Base-by-base conservation (phyloP, 176 grass and related monocot genomes). In the Oryza nivara region DNA sequence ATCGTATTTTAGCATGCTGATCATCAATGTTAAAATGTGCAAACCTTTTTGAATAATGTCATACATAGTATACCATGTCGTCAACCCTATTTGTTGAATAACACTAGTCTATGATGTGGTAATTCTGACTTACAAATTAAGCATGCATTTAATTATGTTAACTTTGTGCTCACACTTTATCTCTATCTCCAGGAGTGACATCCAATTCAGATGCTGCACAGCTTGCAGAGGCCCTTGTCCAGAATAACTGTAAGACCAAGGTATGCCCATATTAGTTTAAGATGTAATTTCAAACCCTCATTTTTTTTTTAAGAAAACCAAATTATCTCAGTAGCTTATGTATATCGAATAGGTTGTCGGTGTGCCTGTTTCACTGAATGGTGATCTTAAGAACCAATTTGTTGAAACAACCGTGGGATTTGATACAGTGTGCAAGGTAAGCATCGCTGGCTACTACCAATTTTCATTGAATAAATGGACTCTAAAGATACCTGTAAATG, bases 171-270 rank as follows among this genome's bases (percentile, higher is more conserved):
- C 41, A 9, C 41, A 72, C 19, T 34, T 41, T 17, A 1, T 67
- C 65, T 79, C 48, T 17, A 1, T 67, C 65, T 79, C 48, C 70
- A 98, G 96, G 93, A 17, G 91, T 91, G 20, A 95, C 91, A 4
- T 98, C 96, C 41, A 93, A 95, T 88, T 88, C 93, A 40, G 93
- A 98, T 92, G 96, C 96, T 44, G 93, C 96, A 73, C 96, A 94
- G 65, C 93, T 98, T 69, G 93, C 93, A 52, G 96, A 95, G 63
- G 95, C 96, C 23, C 94, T 98, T 94, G 86, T 92, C 68, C 93
- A 95, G 68, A 86, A 89, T 67, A 94, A 95, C 72, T 94, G 91
- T 47, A 85, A 87, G 48, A 94, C 93, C 32, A 98, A 95, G 96
- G 93, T 95, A 89, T 49, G 32, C 46, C 45, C 0, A 0, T 77